Evolutionary conservation across 257 asterid genomes (phyloP), one percentile per base, ranked within the genome.

Genomic region (Misopates orontium): DNA sequence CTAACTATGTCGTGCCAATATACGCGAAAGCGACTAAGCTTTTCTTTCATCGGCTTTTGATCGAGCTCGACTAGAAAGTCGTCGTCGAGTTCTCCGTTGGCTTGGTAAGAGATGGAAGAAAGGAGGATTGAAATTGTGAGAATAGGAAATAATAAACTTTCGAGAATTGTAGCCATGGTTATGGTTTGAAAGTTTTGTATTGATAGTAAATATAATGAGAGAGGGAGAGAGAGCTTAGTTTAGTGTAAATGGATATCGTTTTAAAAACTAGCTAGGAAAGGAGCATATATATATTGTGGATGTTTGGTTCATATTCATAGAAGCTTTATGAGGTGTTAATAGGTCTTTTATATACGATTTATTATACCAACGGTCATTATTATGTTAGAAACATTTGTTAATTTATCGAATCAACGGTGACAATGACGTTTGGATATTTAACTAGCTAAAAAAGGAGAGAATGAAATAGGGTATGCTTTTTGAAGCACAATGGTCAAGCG

Each of bases 1-100:
- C 78, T 47, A 0, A 48, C 6, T 4, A 79, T 57, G 66, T 84
- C 90, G 71, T 84, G 90, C 84, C 85, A 84, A 19, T 68, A 84
- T 1, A 82, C 21, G 8, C 68, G 74, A 20, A 84, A 75, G 23
- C 63, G 79, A 47, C 81, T 82, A 0, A 74, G 54, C 17, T 80
- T 84, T 51, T 78, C 67, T 36, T 60, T 74, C 25, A 31, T 60
- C 4, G 56, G 47, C 0, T 56, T 85, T 20, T 17, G 45, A 66
- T 31, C 69, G 74, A 69, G 77, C 10, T 77, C 67, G 15, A 56
- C 74, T 7, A 60, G 5, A 13, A 56, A 56, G 15, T 76, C 76
- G 40, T 76, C 76, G 40, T 72, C 60, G 21, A 17, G 51, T 8
- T 47, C 71, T 49, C 56, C 75, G 14, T 31, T 32, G 51, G 64